These are phyloP conservation scores for Nidularia sp. DNA, from an alignment of 768 basidiomycete genomes.

Conservation along the genomic window DNA sequence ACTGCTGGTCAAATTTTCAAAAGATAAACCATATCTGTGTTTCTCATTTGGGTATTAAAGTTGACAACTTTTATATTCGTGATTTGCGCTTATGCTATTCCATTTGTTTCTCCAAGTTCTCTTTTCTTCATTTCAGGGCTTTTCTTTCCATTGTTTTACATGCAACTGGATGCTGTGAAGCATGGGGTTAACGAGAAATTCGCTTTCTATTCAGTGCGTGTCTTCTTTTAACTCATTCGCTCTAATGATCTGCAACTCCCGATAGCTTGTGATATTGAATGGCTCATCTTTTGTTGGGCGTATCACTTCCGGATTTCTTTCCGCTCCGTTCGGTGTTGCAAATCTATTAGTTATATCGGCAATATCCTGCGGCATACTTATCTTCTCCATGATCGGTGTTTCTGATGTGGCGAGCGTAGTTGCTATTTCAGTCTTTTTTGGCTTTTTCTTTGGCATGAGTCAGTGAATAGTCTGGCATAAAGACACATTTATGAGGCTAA, in stretches of 20 bases:
- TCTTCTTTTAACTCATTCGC: not conserved
- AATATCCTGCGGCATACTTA: constrained; percentile 11
- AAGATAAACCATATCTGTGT: constrained; percentile 10
- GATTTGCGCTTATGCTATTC: not conserved
- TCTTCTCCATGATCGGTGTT: constrained; percentile 30
- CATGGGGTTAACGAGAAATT: constrained; percentile 27
- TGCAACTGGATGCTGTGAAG: constrained; percentile 29
- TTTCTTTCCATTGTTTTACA: constrained; percentile 30
- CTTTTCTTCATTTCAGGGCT: constrained; percentile 15
- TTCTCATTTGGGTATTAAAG: constrained; percentile 8
- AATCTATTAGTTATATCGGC: constrained; percentile 10
- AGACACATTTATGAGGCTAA: not conserved
- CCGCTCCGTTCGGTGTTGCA: constrained; percentile 7
- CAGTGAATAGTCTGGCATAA: not conserved
- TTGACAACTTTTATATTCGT: not conserved
- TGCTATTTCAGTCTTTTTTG: constrained; percentile 32
- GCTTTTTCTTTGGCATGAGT: constrained; percentile 24
- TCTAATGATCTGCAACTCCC: not conserved
- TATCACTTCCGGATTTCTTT: constrained; percentile 9
- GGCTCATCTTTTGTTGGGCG: constrained; percentile 12
- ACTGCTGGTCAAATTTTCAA: constrained; percentile 6
- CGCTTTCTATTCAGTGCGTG: constrained; percentile 19
- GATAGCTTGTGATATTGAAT: constrained; percentile 18
- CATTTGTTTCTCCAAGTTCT: not conserved
- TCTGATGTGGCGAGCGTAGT: constrained; percentile 22